A percentile compares a stretch with the other conserved stretches of the same genome.
phyloP scores from a whole-genome alignment of 345 rosid species.

The Syzygium jambos region DNA sequence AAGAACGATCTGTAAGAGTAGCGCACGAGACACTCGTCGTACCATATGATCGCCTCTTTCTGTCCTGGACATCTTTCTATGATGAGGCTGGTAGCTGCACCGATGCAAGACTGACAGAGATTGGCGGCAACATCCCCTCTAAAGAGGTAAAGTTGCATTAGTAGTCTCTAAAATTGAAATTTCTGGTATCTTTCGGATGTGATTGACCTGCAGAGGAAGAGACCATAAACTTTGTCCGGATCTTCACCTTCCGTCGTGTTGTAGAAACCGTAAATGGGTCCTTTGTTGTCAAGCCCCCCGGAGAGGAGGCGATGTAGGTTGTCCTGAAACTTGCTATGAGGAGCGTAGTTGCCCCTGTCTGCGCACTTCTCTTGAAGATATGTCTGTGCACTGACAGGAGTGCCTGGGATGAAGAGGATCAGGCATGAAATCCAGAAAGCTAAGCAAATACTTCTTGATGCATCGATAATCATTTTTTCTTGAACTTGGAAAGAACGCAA shows the following conservation, averaged over 20 bases:
- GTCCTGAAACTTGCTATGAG: neutral
- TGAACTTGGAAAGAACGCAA: neutral
- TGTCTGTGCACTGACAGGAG: neutral
- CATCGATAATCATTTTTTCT: neutral
- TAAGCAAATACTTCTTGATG: neutral
- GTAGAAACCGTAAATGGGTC: neutral
- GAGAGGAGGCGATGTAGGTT: neutral
- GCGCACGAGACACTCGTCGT: conserved; percentile 23
- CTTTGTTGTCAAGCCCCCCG: neutral
- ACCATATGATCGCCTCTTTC: conserved; percentile 22
- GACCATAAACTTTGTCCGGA: conserved; percentile 4
- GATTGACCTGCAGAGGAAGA: conserved; percentile 2
- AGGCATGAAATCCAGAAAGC: neutral
- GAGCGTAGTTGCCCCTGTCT: neutral
- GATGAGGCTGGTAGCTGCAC: neutral
- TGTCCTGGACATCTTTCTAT: conserved; percentile 8
- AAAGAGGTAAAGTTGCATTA: neutral
- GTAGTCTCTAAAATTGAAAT: rapidly evolving
- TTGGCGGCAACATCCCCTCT: neutral
- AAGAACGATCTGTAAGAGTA: conserved; percentile 12
- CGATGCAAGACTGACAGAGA: conserved; percentile 6
- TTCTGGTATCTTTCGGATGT: neutral
- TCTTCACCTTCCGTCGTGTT: neutral
- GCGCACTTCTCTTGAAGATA: rapidly evolving
- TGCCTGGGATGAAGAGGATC: neutral